Conservation (phyloP, 352 stramenopile genomes). For the Phytophthora cactorum region DNA sequence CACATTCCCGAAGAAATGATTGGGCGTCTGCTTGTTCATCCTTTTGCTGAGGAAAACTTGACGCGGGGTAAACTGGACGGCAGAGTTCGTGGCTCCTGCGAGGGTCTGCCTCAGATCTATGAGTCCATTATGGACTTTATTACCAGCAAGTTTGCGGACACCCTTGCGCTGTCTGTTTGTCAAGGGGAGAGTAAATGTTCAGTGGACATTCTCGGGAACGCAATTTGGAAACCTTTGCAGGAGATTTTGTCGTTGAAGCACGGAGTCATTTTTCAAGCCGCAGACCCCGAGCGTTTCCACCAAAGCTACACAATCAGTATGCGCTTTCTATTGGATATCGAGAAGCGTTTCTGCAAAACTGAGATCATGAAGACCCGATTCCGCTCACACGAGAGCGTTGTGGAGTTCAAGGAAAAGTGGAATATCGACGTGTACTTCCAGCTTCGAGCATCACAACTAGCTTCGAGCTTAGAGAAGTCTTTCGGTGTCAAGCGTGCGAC, state of each 20-base stretch:
- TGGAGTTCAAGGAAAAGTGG: conserved; percentile 89
- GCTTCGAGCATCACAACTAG: conserved; percentile 64
- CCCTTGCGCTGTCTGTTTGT: conserved; percentile 70
- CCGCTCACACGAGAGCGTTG: conserved; percentile 67
- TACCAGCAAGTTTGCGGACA: conserved; percentile 63
- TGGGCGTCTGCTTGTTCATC: conserved; percentile 70
- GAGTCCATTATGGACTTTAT: conserved; percentile 79
- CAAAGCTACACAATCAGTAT: conserved; percentile 85
- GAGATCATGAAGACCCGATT: conserved; percentile 71
- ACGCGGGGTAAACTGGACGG: conserved; percentile 83
- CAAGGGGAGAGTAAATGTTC: conserved; percentile 70
- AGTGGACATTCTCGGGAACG: conserved; percentile 82
- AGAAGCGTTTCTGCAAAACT: conserved; percentile 60
- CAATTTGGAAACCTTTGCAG: conserved; percentile 82
- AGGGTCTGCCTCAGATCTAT: conserved; percentile 77
- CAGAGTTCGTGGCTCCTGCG: conserved; percentile 72
- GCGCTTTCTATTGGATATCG: conserved; percentile 64
- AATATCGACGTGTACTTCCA: conserved; percentile 91
- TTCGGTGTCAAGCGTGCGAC: conserved; percentile 43
- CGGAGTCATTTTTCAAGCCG: conserved; percentile 82
- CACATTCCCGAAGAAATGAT: conserved; percentile 87
- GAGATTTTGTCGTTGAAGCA: conserved; percentile 74
- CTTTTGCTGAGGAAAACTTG: conserved; percentile 80
- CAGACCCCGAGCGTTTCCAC: conserved; percentile 80
- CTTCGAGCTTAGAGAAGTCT: conserved; percentile 53